Conservation (phyloP, 805 yeast genomes). For the Wickerhamiella spandovensis region DNA sequence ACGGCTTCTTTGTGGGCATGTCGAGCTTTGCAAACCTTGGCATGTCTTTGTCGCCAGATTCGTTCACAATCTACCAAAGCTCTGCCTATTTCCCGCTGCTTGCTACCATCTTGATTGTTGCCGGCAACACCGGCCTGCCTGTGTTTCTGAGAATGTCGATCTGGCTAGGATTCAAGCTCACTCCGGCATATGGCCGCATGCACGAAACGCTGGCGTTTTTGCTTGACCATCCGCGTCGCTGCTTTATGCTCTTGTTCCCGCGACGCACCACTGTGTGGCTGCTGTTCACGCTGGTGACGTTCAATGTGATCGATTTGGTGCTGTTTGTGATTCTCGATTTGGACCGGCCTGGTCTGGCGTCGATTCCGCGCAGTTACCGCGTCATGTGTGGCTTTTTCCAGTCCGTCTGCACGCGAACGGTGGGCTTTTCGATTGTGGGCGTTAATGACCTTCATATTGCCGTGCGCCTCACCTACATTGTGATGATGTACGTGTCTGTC, state of each 20-base stretch:
- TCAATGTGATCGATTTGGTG: slow-evolving; percentile 68
- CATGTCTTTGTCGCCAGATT: slow-evolving; percentile 63
- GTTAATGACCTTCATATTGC: slow-evolving; percentile 69
- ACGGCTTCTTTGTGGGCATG: slow-evolving; percentile 78
- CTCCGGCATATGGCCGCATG: slow-evolving; percentile 37
- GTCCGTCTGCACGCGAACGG: slow-evolving; percentile 86
- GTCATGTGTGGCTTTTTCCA: slow-evolving; percentile 78
- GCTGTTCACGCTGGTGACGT: slow-evolving; percentile 46
- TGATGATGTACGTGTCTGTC: slow-evolving; percentile 98
- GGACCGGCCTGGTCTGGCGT: slow-evolving; percentile 30
- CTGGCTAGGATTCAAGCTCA: slow-evolving; percentile 59
- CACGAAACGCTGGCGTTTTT: slow-evolving; percentile 71
- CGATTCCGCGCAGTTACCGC: slow-evolving; percentile 51
- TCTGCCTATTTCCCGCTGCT: slow-evolving; percentile 54
- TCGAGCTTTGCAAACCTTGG: slow-evolving; percentile 83
- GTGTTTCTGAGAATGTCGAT: slow-evolving; percentile 64
- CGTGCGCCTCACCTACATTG: slow-evolving; percentile 80
- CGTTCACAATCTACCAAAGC: slow-evolving; percentile 54
- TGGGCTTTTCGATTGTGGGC: slow-evolving; percentile 71
- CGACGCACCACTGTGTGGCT: slow-evolving; percentile 94
- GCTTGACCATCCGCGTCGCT: slow-evolving; percentile 92
- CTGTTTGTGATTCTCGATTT: slow-evolving; percentile 71
- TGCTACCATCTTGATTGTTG: slow-evolving; percentile 57
- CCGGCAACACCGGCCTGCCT: slow-evolving; percentile 95
- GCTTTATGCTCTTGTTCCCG: slow-evolving; percentile 87